phyloP scores from a whole-genome alignment of 2,329 filamentous ascomycete genomes.

The Trichophyton rubrum region DNA sequence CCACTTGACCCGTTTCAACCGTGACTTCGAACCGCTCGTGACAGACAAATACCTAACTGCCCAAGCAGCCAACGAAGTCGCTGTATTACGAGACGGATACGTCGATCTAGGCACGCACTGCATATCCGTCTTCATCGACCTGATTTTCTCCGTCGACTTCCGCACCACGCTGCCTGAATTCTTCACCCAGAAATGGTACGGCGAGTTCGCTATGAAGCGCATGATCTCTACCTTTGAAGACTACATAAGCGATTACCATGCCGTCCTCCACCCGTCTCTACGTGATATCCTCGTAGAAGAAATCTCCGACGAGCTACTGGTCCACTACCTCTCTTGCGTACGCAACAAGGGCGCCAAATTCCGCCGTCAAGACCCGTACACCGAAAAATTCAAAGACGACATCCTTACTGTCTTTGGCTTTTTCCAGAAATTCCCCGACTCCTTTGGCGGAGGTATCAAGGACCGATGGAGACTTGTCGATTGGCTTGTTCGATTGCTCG shows the following conservation, averaged over 20 bases:
- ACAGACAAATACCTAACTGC: conserved; percentile 64
- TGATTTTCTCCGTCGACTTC: conserved; percentile 90
- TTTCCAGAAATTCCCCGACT: conserved; percentile 60
- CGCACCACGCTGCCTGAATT: conserved; percentile 69
- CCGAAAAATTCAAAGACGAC: conserved; percentile 88
- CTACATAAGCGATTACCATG: conserved; percentile 77
- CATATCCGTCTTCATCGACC: conserved; percentile 69
- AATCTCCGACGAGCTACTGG: conserved; percentile 78
- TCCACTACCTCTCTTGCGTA: conserved; percentile 69
- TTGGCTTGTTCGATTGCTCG: conserved; percentile 65
- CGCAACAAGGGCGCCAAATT: conserved; percentile 88
- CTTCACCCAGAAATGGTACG: conserved; percentile 86
- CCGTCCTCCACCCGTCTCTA: conserved; percentile 72
- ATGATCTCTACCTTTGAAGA: conserved; percentile 93
- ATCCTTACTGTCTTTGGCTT: conserved; percentile 82
- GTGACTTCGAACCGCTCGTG: conserved; percentile 69
- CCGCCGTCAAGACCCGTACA: conserved; percentile 71
- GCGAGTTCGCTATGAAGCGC: conserved; percentile 72
- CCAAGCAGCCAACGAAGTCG: conserved; percentile 59
- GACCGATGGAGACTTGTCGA: conserved; percentile 87
- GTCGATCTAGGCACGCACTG: conserved; percentile 92
- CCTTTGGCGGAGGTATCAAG: conserved; percentile 64
- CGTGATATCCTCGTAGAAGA: conserved; percentile 89
- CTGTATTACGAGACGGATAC: conserved; percentile 72
- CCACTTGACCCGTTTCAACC: conserved; percentile 76